Percentiles rank a stretch among this genome's conserved stretches.
phyloP scores from a whole-genome alignment of 1,139 yeast genomes.

The Zygosaccharomyces pseudobailii region DNA sequence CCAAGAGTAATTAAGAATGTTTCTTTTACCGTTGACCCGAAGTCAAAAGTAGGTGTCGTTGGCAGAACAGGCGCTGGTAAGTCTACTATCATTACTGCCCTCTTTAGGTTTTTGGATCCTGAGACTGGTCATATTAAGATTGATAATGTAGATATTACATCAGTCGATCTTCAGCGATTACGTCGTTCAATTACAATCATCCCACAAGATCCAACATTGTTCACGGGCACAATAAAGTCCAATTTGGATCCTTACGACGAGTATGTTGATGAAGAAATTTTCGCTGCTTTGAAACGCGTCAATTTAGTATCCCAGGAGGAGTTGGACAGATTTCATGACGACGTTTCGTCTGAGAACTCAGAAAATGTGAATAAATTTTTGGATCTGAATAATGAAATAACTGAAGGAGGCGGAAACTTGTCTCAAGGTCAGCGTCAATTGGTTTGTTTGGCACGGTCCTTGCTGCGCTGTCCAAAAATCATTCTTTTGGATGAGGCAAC shows the following conservation, averaged over 20 bases:
- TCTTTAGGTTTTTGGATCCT: slow-evolving; percentile 89
- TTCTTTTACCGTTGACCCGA: slow-evolving; percentile 71
- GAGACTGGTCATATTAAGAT: slow-evolving; percentile 76
- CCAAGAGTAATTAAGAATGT: slow-evolving; percentile 89
- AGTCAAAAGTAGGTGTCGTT: slow-evolving; percentile 84
- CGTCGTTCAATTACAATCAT: slow-evolving; percentile 85
- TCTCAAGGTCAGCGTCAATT: slow-evolving; percentile 97
- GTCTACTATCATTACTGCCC: slow-evolving; percentile 91
- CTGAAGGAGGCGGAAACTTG: slow-evolving; percentile 87
- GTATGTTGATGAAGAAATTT: slow-evolving; percentile 67
- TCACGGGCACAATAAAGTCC: slow-evolving; percentile 75
- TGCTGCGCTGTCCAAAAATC: slow-evolving; percentile 79
- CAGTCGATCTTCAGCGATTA: slow-evolving; percentile 72
- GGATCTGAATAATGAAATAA: slow-evolving; percentile 59
- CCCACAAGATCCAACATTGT: slow-evolving; percentile 92
- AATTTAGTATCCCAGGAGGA: slow-evolving; percentile 53
- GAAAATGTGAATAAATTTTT: slow-evolving; percentile 80
- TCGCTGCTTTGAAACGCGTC: slow-evolving; percentile 81
- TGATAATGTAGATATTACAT: slow-evolving; percentile 83
- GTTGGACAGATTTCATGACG: slow-evolving; percentile 11
- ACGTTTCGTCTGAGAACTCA: slow-evolving; percentile 31
- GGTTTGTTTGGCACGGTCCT: slow-evolving; percentile 86
- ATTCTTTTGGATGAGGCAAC: slow-evolving; percentile 93
- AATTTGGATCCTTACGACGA: slow-evolving; percentile 79
- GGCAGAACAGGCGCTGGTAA: slow-evolving; percentile 99